Conservation (phyloP, 2,329 filamentous ascomycete genomes). For the Xylaria sp. region DNA sequence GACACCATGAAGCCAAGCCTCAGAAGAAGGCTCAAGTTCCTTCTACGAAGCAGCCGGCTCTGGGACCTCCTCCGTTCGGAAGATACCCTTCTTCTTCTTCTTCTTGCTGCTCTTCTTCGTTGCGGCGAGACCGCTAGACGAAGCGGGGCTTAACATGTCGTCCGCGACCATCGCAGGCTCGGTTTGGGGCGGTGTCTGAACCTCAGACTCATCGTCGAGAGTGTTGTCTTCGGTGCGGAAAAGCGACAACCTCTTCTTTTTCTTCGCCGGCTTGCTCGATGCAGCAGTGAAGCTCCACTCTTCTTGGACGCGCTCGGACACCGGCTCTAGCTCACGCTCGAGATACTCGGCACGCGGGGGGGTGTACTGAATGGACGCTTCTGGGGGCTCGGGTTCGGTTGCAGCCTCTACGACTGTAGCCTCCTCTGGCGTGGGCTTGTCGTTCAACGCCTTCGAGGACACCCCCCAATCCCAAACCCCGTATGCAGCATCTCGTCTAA, state of each 20-base stretch:
- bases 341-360: background rate
- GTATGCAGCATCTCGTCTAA: background rate
- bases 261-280: background rate
- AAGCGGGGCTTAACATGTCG: background rate
- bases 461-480: background rate
- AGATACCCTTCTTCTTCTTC: conserved; percentile 16
- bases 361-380: background rate
- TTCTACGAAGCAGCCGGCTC: background rate
- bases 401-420: background rate
- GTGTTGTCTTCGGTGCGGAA: background rate
- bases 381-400: background rate
- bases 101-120: conserved; percentile 2
- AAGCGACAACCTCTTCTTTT: conserved; percentile 14
- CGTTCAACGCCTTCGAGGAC: background rate
- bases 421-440: background rate
- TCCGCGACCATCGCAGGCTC: background rate
- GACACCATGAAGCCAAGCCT: background rate
- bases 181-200: background rate
- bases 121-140: background rate
- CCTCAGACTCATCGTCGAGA: too few relatives aligned
- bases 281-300: background rate
- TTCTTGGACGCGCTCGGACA: background rate
- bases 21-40: background rate
- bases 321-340: background rate
- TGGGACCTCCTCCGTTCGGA: background rate